Conservation (phyloP, 2,329 filamentous ascomycete genomes). For the Dissoconium aciculare region DNA sequence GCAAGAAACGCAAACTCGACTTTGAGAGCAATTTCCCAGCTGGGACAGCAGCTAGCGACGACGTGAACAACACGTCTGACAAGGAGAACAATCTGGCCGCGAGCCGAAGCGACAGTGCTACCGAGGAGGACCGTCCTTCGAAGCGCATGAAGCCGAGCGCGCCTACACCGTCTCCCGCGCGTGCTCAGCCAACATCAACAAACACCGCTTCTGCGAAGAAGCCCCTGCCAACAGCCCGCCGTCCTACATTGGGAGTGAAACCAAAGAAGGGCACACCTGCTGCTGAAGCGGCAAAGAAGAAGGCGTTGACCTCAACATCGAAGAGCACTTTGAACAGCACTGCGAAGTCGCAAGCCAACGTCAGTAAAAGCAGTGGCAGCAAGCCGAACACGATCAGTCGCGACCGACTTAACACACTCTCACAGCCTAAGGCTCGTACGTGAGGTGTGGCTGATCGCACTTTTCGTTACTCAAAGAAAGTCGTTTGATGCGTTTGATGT, state of each 20-base stretch:
- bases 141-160: constrained; percentile 16
- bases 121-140: constrained; percentile 13
- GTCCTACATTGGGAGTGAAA: constrained; percentile 21
- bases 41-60: constrained; percentile 4
- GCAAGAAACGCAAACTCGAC: constrained; percentile 31
- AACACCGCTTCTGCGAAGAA: constrained; percentile 10
- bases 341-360: constrained; percentile 4
- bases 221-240: constrained; percentile 9
- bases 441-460: too few species aligned
- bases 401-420: constrained; percentile 19
- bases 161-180: constrained; percentile 4
- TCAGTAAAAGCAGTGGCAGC: neutral
- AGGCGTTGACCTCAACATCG: too few species aligned
- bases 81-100: constrained; percentile 28
- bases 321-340: constrained; percentile 1
- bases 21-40: constrained; percentile 7
- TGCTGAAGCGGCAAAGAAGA: constrained; percentile 10
- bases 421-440: constrained; percentile 20
- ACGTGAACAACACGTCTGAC: constrained; percentile 18
- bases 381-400: constrained; percentile 18
- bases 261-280: constrained; percentile 16
- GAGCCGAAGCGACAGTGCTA: constrained; percentile 20
- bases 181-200: too few species aligned
- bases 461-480: too few species aligned
- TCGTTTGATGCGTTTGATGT: too few species aligned